phyloP scores from a whole-genome alignment of 257 asterid genomes.

The Solanum neorickii region DNA sequence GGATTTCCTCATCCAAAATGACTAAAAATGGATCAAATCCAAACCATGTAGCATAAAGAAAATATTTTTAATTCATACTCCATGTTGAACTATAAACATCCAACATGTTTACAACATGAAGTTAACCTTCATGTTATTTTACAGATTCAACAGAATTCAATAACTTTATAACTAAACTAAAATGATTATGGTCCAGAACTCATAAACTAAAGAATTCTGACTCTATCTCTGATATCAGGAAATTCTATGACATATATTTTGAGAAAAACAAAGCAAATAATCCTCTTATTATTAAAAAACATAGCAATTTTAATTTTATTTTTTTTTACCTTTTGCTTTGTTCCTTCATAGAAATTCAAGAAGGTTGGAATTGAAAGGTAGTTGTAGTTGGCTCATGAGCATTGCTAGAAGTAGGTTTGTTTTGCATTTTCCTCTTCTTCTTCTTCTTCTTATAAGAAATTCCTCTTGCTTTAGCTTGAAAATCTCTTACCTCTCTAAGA shows the following conservation, averaged over 20 bases:
- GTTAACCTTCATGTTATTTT: background rate
- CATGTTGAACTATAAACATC: background rate
- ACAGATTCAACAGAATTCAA: background rate
- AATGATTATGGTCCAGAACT: background rate
- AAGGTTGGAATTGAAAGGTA: background rate
- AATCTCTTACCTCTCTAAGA: slow-evolving; percentile 4
- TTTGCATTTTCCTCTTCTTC: background rate
- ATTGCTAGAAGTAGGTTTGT: background rate
- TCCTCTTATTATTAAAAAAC: background rate
- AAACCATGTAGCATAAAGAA: background rate
- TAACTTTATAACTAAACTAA: background rate
- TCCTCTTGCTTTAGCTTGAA: slow-evolving; percentile 5
- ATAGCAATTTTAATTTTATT: background rate
- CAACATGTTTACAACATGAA: background rate
- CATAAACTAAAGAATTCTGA: background rate
- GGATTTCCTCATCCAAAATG: background rate
- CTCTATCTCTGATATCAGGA: background rate
- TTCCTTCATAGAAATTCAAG: background rate
- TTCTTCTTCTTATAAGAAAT: slow-evolving; percentile 3
- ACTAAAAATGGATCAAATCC: background rate
- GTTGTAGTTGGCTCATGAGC: background rate
- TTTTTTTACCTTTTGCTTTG: background rate
- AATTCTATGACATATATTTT: background rate
- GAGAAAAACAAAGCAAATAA: background rate
- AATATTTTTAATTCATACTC: background rate